Base-by-base conservation (phyloP, 768 basidiomycete genomes). In the Clitopilus hobsonii region DNA sequence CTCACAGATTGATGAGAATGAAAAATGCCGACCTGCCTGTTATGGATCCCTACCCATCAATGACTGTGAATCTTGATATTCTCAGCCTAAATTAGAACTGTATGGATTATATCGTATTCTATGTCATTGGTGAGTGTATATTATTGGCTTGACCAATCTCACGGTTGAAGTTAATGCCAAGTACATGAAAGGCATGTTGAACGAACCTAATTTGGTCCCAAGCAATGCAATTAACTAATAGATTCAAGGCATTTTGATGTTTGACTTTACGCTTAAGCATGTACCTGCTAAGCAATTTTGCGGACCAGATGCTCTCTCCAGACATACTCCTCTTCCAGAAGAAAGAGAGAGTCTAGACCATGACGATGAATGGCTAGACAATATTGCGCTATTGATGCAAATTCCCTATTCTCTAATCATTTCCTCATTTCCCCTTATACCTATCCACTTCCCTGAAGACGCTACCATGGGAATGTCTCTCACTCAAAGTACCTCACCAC, bases 161-260 rank as follows among this genome's bases (percentile, higher is more conserved):
- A 32, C 32, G 1, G 54, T 66, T 0, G 63, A 70, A 49, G 60
- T 62, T 2, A 64, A 70, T 49, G 67, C 65, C 1, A 53, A 59
- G 6, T 69, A 62, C 38, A 64, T 69, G 5, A 61, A 65, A 29
- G 60, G 64, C 24, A 68, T 67, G 66, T 13, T 67, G 5, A 62
- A 59, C 14, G 58, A 63, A 14, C 64, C 60, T 0, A 61, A 62
- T 30, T 22, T 65, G 1, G 53, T 58, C 8, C 66, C 64, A 0
- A 65, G 58, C 22, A 49, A 59, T 2, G 49, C 65, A 1, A 61
- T 69, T 13, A 68, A 73, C 45, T 51, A 64, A 14, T 73, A 70
- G 73, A 69, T 73, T 25, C 66, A 67, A 0, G 67, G 59, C 0
- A 75, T 79, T 13, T 60, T 70, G 0, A 53, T 74, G 0, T 77